Percentiles rank a stretch among this genome's conserved stretches.
These are phyloP conservation scores for Neurospora sp. DNA, from an alignment of 495 filamentous ascomycete species.

Conservation along the genomic window DNA sequence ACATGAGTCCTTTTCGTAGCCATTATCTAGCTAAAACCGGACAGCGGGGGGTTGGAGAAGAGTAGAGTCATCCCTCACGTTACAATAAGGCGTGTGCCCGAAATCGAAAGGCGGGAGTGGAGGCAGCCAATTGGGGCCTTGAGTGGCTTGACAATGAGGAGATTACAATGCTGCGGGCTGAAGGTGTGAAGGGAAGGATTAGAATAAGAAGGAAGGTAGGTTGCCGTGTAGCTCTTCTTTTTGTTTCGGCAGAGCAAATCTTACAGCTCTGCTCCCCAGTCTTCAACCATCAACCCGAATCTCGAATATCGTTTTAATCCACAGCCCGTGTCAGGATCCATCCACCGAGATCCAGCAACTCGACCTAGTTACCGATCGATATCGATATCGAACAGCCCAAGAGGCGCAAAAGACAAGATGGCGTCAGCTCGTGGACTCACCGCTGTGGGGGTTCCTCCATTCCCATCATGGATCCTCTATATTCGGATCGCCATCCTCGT, in stretches of 20 bases:
- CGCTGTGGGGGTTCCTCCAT: constrained; percentile 21
- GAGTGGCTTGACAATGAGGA: neutral
- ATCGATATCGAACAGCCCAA: neutral
- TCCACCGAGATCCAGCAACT: neutral
- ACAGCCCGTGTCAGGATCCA: neutral
- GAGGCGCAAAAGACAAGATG: neutral
- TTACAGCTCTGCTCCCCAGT: neutral
- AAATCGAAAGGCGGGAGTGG: neutral
- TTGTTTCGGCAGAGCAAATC: neutral
- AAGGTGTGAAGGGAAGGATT: neutral
- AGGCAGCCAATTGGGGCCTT: neutral
- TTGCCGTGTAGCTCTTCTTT: neutral
- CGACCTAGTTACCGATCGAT: neutral
- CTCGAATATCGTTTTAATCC: neutral
- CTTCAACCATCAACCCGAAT: neutral
- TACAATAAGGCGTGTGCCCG: neutral
- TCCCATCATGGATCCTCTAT: constrained; percentile 22
- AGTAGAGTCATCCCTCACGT: neutral
- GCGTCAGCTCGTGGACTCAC: constrained; percentile 14
- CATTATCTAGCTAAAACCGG: neutral
- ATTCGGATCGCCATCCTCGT: constrained; percentile 26
- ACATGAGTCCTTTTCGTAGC: neutral
- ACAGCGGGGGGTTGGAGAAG: neutral
- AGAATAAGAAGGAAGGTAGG: neutral
- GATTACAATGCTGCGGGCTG: neutral